Base-by-base conservation (phyloP, 768 basidiomycete species). In the Hysterangium stoloniferum region DNA sequence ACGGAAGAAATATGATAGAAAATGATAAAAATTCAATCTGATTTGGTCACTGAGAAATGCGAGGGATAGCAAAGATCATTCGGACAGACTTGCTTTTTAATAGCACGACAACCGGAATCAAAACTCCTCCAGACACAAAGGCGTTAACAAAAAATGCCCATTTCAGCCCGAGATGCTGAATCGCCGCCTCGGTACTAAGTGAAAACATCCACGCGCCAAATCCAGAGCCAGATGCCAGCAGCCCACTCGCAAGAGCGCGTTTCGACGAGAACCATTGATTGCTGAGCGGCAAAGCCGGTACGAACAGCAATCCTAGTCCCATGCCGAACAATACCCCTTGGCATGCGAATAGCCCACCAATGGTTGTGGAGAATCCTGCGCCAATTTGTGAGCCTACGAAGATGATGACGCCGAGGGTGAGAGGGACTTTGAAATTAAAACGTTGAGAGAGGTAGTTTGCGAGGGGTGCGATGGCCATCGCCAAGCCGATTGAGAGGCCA, bases 91-190 rank as follows among this genome's bases (percentile, higher is more conserved):
- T 41, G 32, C 52, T 59, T 38, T 57, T 57, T n/a, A 66, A 20
- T 15, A 67, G 53, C 8, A 62, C 9, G 0, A 64, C 50, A 17
- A 56, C 54, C 11, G 66, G 66, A 17, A 64, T 37, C 6, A 64
- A 51, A 27, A 62, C 59, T 0, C 54, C 59, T 7, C 56, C 43
- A 15, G 61, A 61, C 24, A 65, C 59, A 4, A 61, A 47, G 3
- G 62, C 66, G 45, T 67, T 67, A 56, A 66, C 62, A 59, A 65
- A 31, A 59, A 59, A 54, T 52, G 65, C 48, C 61, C 60, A 45
- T 59, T 60, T 29, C 37, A 57, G 34, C 37, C 58, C 28, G 50
- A 62, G 34, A 54, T 46, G 44, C 58, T 64, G 56, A 54, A 58
- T 55, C 20, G 41, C 36, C 4, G 43, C 44, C 24, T 56, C 52